Conservation (phyloP, 257 asterid species). For the Solanum clarkiae region DNA sequence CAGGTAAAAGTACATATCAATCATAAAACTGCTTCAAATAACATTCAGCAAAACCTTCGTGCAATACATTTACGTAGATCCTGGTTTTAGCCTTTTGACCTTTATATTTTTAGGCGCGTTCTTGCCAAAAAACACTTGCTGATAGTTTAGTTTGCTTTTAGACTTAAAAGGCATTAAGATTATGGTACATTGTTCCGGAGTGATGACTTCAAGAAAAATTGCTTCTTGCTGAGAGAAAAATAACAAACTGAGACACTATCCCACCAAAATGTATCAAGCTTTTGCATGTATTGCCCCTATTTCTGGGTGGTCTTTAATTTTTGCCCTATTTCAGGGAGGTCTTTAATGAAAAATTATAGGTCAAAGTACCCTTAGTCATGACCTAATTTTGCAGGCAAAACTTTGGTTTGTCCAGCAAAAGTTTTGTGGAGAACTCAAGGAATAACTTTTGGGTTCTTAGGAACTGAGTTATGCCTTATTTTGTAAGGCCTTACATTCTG, state of each 20-base stretch:
- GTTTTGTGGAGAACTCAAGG: too few species aligned
- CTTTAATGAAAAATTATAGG: too few species aligned
- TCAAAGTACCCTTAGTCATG: too few species aligned
- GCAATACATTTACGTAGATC: background rate
- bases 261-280: too few species aligned
- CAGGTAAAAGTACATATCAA: background rate
- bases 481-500: too few species aligned
- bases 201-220: background rate
- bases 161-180: background rate
- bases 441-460: too few species aligned
- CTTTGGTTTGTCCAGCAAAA: too few species aligned
- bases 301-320: too few species aligned
- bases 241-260: background rate
- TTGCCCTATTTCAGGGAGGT: too few species aligned
- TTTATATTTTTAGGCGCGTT: background rate
- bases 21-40: background rate
- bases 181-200: background rate
- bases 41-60: background rate
- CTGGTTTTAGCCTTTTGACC: background rate
- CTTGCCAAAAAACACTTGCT: background rate
- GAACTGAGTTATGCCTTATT: too few species aligned
- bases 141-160: background rate
- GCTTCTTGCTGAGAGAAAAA: background rate
- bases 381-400: too few species aligned
- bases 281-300: too few species aligned